phyloP scores from a whole-genome alignment of 495 filamentous ascomycete genomes.

The Staphylotrichum longicolle region DNA sequence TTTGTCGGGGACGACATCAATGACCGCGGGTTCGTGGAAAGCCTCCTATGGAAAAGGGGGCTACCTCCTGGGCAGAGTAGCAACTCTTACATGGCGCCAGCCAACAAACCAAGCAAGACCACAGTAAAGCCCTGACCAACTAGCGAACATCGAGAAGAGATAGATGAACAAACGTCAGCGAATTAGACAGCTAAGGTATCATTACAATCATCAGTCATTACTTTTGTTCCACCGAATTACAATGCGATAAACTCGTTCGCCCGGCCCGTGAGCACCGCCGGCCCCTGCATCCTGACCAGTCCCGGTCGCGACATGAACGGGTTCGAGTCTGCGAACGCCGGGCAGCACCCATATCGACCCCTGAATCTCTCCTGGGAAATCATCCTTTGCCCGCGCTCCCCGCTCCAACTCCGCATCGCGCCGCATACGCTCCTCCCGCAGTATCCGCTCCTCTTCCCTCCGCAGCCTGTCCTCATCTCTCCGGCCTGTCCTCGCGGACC shows the following conservation, averaged over 20 bases:
- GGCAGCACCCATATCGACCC: background rate
- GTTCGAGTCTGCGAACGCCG: constrained; percentile 9
- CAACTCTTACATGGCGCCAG: too few relatives aligned
- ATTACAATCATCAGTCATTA: constrained; percentile 3
- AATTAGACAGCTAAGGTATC: background rate
- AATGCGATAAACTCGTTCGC: background rate
- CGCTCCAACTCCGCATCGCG: background rate
- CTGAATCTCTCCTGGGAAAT: constrained; percentile 8
- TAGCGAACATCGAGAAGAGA: too few relatives aligned
- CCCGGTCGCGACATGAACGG: constrained; percentile 6
- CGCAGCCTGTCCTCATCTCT: background rate
- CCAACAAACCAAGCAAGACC: too few relatives aligned
- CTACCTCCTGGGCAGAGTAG: too few relatives aligned
- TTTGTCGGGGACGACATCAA: too few relatives aligned
- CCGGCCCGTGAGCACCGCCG: background rate
- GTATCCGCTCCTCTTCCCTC: constrained; percentile 4
- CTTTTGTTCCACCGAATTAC: background rate
- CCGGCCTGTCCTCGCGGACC: background rate
- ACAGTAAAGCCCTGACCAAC: too few relatives aligned
- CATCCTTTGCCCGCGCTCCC: constrained; percentile 4
- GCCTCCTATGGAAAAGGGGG: too few relatives aligned
- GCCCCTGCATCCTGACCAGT: background rate
- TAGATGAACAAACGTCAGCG: background rate
- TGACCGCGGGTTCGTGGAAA: too few relatives aligned
- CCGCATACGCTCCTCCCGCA: background rate